Evolutionary conservation across 352 stramenopile species (phyloP).

Genomic region (Globisporangium spiculum): DNA sequence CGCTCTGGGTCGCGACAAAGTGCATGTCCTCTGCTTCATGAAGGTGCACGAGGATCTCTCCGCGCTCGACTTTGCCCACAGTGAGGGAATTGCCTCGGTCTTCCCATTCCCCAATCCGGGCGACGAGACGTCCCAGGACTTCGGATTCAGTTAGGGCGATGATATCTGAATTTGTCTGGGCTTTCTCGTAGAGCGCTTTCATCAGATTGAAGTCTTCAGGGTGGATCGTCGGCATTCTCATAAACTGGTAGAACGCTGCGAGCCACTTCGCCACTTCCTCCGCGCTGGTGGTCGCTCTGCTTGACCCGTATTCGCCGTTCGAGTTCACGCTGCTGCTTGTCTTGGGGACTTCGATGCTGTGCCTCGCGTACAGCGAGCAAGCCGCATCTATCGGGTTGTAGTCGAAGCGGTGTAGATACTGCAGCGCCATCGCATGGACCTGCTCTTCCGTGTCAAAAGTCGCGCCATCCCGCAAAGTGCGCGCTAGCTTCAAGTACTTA

Average conservation of each 20-base stretch:
- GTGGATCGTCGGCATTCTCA: slow-evolving; percentile 37
- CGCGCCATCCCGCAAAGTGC: slow-evolving; percentile 65
- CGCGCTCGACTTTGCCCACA: slow-evolving; percentile 38
- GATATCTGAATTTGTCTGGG: slow-evolving; percentile 22
- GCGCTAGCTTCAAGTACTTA: slow-evolving; percentile 78
- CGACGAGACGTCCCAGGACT: slow-evolving; percentile 55
- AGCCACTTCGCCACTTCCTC: slow-evolving; percentile 64
- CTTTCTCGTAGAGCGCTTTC: slow-evolving; percentile 33
- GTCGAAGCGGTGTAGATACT: slow-evolving; percentile 80
- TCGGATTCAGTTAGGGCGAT: slow-evolving; percentile 47
- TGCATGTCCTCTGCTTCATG: slow-evolving; percentile 61
- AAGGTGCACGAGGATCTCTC: slow-evolving; percentile 44
- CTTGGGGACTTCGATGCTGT: slow-evolving; percentile 72
- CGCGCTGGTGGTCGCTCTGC: slow-evolving; percentile 13
- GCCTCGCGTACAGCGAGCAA: slow-evolving; percentile 76
- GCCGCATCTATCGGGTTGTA: slow-evolving; percentile 77
- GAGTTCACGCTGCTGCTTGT: slow-evolving; percentile 14
- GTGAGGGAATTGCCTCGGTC: slow-evolving; percentile 30
- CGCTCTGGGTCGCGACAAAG: slow-evolving; percentile 39
- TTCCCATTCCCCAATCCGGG: slow-evolving; percentile 50
- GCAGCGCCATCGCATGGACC: slow-evolving; percentile 59
- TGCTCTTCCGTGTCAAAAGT: slow-evolving; percentile 83
- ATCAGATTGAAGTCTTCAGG: slow-evolving; percentile 44
- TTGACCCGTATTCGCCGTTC: not conserved
- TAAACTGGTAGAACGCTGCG: slow-evolving; percentile 58